phyloP scores from a whole-genome alignment of 352 stramenopile species.

The Globisporangium megalacanthum region DNA sequence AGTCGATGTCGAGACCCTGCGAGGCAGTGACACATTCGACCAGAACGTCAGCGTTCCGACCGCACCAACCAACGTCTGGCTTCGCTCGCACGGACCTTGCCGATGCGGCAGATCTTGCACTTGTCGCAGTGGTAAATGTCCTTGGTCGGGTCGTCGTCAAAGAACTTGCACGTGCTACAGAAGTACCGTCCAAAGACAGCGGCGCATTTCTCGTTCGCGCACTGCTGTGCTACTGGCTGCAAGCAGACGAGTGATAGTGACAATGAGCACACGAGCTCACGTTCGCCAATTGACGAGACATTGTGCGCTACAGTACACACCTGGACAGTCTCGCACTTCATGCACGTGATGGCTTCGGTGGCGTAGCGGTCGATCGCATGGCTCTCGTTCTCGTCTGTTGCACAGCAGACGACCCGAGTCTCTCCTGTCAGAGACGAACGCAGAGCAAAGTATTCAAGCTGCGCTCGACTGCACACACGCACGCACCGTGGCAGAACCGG shows the following conservation, averaged over 20 bases:
- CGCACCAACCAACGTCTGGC: no score
- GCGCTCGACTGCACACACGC: background rate
- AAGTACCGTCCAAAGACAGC: conserved; percentile 90
- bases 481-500: conserved; percentile 86
- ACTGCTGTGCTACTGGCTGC: conserved; percentile 60
- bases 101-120: conserved; percentile 96
- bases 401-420: background rate
- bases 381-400: conserved; percentile 68
- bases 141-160: conserved; percentile 89
- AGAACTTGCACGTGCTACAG: conserved; percentile 95
- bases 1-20: conserved; percentile 93
- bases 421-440: background rate
- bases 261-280: background rate
- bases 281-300: no score
- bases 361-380: conserved; percentile 92
- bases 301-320: conserved; percentile 9
- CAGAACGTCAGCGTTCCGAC: no score
- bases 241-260: background rate
- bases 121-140: conserved; percentile 98
- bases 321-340: conserved; percentile 82
- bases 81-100: conserved; percentile 40
- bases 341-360: conserved; percentile 93
- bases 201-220: conserved; percentile 59
- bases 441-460: no score
- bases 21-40: no score